Evolutionary conservation across 352 stramenopile genomes (phyloP), one percentile per base, ranked within the genome.

Genomic region (Peronospora tabacina): DNA sequence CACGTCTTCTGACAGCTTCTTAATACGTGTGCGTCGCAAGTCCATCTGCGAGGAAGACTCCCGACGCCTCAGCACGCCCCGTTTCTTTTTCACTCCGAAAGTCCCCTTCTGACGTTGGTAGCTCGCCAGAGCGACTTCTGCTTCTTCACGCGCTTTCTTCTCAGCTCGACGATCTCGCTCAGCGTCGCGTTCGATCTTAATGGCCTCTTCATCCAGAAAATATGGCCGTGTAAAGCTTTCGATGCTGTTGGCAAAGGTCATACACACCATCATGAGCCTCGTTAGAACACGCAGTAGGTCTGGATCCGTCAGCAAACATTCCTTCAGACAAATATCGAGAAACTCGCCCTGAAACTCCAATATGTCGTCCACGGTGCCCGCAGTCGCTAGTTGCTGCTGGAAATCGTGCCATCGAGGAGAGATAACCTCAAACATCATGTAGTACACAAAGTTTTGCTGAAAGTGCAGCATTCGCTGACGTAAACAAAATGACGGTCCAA

Each of bases 391-490:
- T 17, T 94, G 76, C 12, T 72, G 71, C 57, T 97, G 74, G 42
- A 98, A 79, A 12, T 85, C 75, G 49, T 96, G 83, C 85, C 85
- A 97, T 24, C 90, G 83, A 2, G 92, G 88, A 0, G 95, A 95
- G 47, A 98, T 96, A 5, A 98, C 95, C 48, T 94, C 95, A 39
- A 98, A 95, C 78, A 97, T 98, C 74, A 98, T 96, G 63, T 98
- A 99, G 66, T 98, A 98, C 19, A 98, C 85, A 22, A 99, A 92
- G 57, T 98, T 99, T 54, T 98, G 95, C 54, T 98, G 79, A 60
- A 99, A 99, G 66, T 99, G 97, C 7, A 98, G 74, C 97, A 99
- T 99, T n/a, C 95, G 75, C 45, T 98, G 91, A 16, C 96, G 81
- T 19, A 99, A 64, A 44, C 88, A 90, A 63, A 98, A 98, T 5